Conservation (phyloP, 192 early-diverging fungal species). For the Mortierella antarctica region DNA sequence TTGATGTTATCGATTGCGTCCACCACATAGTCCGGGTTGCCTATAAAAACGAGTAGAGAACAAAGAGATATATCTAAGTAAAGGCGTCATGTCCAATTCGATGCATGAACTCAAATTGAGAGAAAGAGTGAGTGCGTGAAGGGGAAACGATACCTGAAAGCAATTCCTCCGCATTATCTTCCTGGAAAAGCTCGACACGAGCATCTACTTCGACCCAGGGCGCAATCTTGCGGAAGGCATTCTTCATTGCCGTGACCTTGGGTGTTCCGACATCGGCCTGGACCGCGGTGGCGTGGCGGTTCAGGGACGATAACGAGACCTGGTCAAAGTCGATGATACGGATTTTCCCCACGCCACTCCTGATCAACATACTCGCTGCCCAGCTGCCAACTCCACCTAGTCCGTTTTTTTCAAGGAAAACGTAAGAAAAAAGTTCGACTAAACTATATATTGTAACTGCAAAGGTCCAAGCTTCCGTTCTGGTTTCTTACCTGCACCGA, state of each 20-base stretch:
- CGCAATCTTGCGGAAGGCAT: conserved; percentile 78
- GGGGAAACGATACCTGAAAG: conserved; percentile 64
- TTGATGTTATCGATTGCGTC: conserved; percentile 98
- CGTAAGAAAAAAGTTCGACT: not conserved
- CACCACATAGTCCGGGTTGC: conserved; percentile 76
- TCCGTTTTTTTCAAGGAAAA: too few relatives aligned
- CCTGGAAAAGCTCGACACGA: conserved; percentile 78
- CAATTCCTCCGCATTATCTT: conserved; percentile 73
- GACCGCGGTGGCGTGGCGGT: conserved; percentile 93
- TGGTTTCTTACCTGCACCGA: conserved; percentile 74
- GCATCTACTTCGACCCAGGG: conserved; percentile 87
- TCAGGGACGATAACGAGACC: conserved; percentile 92
- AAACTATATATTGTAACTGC: not conserved
- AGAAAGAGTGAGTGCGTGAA: not conserved
- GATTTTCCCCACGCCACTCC: conserved; percentile 87
- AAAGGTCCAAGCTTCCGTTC: too few relatives aligned
- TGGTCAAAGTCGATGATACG: conserved; percentile 98
- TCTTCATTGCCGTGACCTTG: conserved; percentile 81
- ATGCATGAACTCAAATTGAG: not conserved
- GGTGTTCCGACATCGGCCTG: conserved; percentile 90
- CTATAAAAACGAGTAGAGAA: conserved; percentile 10
- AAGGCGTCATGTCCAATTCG: too few relatives aligned
- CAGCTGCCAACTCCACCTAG: conserved; percentile 89
- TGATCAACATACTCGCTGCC: conserved; percentile 91
- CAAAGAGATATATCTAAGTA: not conserved